Evolutionary conservation across 2,329 filamentous ascomycete genomes (phyloP).

Genomic region (Exophiala dermatitidis): DNA sequence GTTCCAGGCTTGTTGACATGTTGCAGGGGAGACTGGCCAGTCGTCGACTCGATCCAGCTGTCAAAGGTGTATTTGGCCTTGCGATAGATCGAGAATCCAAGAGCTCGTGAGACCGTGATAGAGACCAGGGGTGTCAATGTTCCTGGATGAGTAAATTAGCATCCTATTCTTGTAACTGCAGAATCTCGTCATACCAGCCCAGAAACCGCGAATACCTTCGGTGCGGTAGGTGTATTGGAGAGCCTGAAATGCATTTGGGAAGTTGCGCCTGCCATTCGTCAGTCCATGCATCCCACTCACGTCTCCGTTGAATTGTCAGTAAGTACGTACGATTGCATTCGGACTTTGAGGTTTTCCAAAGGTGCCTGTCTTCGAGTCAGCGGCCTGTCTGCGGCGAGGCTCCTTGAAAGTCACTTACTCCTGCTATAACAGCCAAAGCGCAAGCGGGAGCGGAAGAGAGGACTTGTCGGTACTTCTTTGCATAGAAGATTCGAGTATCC

Average conservation of each 20-base stretch:
- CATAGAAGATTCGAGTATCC: conserved; percentile 36
- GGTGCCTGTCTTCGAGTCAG: conserved; percentile 35
- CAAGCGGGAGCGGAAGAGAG: conserved; percentile 41
- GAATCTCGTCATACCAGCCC: conserved; percentile 34
- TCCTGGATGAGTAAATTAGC: conserved; percentile 28
- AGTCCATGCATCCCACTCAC: conserved; percentile 2
- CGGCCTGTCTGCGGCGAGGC: background rate
- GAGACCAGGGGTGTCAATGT: conserved; percentile 40
- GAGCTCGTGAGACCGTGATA: conserved; percentile 40
- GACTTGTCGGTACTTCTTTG: conserved; percentile 43
- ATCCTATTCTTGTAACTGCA: background rate
- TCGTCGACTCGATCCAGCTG: conserved; percentile 34
- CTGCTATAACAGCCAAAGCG: conserved; percentile 39
- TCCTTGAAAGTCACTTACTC: conserved; percentile 33
- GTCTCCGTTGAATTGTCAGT: background rate
- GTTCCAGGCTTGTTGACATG: conserved; percentile 39
- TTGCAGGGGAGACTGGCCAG: conserved; percentile 37
- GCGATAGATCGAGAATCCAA: conserved; percentile 43
- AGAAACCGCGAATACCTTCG: conserved; percentile 43
- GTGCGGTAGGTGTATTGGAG: conserved; percentile 41
- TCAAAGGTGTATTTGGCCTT: conserved; percentile 38
- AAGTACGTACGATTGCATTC: conserved; percentile 42
- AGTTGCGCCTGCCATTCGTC: conserved; percentile 35
- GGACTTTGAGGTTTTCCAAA: conserved; percentile 44
- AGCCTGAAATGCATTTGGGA: conserved; percentile 38